Conservation (phyloP, 345 rosid genomes). For the Mangifera indica region DNA sequence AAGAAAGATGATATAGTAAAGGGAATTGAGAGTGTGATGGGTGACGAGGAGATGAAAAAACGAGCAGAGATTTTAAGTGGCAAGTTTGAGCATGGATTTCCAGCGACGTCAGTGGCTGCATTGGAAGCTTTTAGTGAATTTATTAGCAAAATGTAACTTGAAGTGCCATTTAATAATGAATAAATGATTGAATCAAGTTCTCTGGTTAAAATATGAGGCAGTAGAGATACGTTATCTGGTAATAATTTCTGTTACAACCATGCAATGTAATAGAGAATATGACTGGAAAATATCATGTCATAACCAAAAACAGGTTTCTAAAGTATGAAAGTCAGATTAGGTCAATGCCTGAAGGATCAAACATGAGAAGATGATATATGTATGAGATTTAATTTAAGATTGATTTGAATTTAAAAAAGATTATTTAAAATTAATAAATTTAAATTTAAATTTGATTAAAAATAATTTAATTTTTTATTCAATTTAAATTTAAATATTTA, state of each 20-base stretch:
- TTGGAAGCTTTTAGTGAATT: constrained; percentile 21
- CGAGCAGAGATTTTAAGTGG: constrained; percentile 19
- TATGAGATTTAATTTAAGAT: too few species aligned
- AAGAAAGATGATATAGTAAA: constrained; percentile 22
- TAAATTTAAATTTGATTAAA: too few species aligned
- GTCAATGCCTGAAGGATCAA: neutral
- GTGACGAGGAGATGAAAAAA: constrained; percentile 19
- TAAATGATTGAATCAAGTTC: neutral
- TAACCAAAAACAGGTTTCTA: neutral
- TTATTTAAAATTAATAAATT: too few species aligned
- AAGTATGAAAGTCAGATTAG: constrained; percentile 5
- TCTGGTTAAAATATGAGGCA: neutral
- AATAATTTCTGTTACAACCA: neutral
- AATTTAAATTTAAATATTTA: too few species aligned
- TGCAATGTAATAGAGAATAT: too few species aligned
- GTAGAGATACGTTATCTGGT: too few species aligned
- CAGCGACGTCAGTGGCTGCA: constrained; percentile 30
- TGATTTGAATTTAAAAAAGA: too few species aligned
- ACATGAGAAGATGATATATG: neutral
- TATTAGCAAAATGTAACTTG: neutral
- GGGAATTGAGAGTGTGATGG: constrained; percentile 38
- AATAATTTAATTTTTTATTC: too few species aligned
- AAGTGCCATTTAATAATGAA: neutral
- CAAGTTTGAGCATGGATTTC: constrained; percentile 28
- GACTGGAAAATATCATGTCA: neutral